phyloP scores from a whole-genome alignment of 1,284 basidiomycete genomes.

The Leccinum proliferum region DNA sequence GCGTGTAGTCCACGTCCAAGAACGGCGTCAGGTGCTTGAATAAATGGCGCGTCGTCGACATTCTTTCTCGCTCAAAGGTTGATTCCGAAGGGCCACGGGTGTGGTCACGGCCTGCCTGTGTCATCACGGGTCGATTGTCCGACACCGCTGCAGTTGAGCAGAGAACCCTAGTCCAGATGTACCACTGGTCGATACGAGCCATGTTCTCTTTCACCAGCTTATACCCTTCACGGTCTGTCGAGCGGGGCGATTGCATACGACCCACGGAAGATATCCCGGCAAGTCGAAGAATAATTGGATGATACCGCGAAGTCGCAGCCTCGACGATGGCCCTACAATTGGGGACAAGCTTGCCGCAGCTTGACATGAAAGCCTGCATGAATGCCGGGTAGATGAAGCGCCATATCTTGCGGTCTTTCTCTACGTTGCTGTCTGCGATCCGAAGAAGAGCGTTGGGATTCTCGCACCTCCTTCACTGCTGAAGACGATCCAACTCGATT shows the following conservation, averaged over 20 bases:
- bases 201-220: constrained; percentile 59
- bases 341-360: constrained; percentile 39
- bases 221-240: constrained; percentile 44
- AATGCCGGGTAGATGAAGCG: constrained; percentile 61
- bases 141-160: constrained; percentile 74
- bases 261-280: constrained; percentile 57
- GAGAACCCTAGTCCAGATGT: constrained; percentile 78
- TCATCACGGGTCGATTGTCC: constrained; percentile 52
- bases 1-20: constrained; percentile 78
- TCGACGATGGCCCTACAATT: constrained; percentile 60
- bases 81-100: constrained; percentile 67
- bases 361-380: constrained; percentile 48
- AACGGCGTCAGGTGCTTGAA: constrained; percentile 87
- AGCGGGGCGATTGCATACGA: constrained; percentile 33
- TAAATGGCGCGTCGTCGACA: constrained; percentile 74
- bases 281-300: constrained; percentile 47
- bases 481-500: constrained; percentile 51
- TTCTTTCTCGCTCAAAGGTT: constrained; percentile 67
- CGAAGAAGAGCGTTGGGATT: constrained; percentile 50
- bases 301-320: constrained; percentile 60
- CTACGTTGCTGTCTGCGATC: constrained; percentile 61
- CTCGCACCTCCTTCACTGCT: constrained; percentile 55
- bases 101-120: constrained; percentile 61
- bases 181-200: constrained; percentile 79
- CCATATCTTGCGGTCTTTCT: constrained; percentile 68